phyloP scores from a whole-genome alignment of 2,329 filamentous ascomycete species.

The Penicillium sp. region DNA sequence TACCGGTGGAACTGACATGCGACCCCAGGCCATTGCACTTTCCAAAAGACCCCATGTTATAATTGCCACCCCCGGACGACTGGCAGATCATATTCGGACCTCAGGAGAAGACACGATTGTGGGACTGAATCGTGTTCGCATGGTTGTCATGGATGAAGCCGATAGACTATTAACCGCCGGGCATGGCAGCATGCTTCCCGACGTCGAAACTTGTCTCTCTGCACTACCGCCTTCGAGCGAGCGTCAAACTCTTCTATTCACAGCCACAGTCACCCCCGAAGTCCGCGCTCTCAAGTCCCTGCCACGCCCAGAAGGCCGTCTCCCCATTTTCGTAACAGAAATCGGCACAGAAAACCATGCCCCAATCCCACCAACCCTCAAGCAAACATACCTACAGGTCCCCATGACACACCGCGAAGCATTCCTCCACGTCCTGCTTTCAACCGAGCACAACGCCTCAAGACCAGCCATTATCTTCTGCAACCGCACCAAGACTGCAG shows the following conservation, averaged over 20 bases:
- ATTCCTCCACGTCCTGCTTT: conserved; percentile 84
- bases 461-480: conserved; percentile 90
- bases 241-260: conserved; percentile 93
- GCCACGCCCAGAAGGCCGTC: conserved; percentile 64
- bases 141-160: conserved; percentile 92
- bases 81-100: conserved; percentile 88
- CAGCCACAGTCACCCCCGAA: conserved; percentile 89
- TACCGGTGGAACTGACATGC: conserved; percentile 90
- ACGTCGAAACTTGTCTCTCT: conserved; percentile 82
- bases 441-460: conserved; percentile 68
- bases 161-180: conserved; percentile 76
- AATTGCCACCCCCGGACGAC: conserved; percentile 86
- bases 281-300: conserved; percentile 80
- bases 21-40: conserved; percentile 79
- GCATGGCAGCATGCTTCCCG: conserved; percentile 85
- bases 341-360: conserved; percentile 67
- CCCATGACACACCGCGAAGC: conserved; percentile 91
- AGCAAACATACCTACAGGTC: conserved; percentile 80
- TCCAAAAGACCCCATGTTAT: conserved; percentile 81
- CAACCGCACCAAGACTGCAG: conserved; percentile 85
- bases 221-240: conserved; percentile 71
- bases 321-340: conserved; percentile 83
- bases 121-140: conserved; percentile 72
- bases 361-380: conserved; percentile 72
- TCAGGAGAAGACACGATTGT: conserved; percentile 88